Evolutionary conservation across 2,329 filamentous ascomycete genomes (phyloP).

Genomic region (Fusarium oxysporum): DNA sequence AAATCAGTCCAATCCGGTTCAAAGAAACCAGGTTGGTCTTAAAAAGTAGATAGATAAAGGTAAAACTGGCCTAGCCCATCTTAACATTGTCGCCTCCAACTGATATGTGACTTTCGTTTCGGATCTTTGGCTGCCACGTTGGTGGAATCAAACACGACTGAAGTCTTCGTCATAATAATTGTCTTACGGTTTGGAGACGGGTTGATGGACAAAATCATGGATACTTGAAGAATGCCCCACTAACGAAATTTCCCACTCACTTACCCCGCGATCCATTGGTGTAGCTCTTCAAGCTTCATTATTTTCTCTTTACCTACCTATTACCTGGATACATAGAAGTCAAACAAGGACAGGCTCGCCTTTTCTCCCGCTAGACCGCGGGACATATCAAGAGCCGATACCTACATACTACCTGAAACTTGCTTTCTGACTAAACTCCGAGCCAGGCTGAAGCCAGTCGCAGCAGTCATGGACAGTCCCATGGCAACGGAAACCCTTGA

Average conservation of each 20-base stretch:
- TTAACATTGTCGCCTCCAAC: not conserved
- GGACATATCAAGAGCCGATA: not conserved
- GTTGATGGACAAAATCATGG: slow-evolving; percentile 12
- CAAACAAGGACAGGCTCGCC: not conserved
- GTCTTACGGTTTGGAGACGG: not conserved
- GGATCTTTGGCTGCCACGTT: not conserved
- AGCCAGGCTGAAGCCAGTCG: not conserved
- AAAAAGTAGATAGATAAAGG: slow-evolving; percentile 8
- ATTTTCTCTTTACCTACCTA: not conserved
- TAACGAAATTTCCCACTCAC: slow-evolving; percentile 29
- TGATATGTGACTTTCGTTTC: not conserved
- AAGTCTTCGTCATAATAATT: not conserved
- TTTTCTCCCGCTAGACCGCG: not conserved
- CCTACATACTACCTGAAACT: not conserved
- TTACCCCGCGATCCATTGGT: slow-evolving; percentile 23
- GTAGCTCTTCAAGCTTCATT: slow-evolving; percentile 8
- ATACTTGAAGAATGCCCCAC: slow-evolving; percentile 15
- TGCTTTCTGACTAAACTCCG: not conserved
- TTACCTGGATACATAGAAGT: not conserved
- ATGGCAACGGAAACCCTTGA: slow-evolving; percentile 70
- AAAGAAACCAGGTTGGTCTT: not conserved
- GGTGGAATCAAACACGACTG: not conserved
- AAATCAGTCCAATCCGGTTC: not conserved
- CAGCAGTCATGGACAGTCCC: slow-evolving; percentile 44
- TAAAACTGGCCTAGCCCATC: slow-evolving; percentile 13